Evolutionary conservation across 805 yeast species (phyloP), one percentile per base, ranked within the genome.

Genomic region (Debaryomyces castellii): DNA sequence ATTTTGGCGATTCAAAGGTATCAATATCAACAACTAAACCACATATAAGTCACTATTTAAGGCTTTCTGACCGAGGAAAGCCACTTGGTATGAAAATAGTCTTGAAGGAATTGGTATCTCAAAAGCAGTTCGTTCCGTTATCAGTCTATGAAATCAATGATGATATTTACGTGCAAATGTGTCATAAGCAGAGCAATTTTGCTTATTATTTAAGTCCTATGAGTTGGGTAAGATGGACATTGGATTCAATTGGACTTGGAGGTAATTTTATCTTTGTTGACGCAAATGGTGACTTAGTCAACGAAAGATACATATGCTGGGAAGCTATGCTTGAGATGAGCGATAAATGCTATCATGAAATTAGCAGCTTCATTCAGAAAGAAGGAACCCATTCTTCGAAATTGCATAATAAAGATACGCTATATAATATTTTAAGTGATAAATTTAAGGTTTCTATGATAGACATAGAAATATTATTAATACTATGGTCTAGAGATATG

Each of bases 41-140:
- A 7, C 39, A 48, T 14, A 43, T 64, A 24, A 38, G 44, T 1
- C 53, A 50, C 16, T 41, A 37, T 8, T 51, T 71, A 28, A 45
- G 61, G 5, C 44, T 67, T 12, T 66, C 71, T 0, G 45, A 51
- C 0, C 60, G 58, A 40, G 75, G 74, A 3, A 53, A 54, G 32
- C 76, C 76, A 2, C 50, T 55, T 36, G 46, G 62, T 14, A 44
- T 71, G 3, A 57, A 51, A 2, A 30, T 45, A 12, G 56, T 68
- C 1, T 40, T 71, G 20, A 40, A 58, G 6, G 66, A 62, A 33
- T 55, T 69, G 33, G 56, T 66, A 1, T 37, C 16, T 4, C 27
- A 48, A 14, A 51, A 51, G 27, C 35, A 40, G 2, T 41, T 66
- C 10, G 40, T 66, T 0, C 66, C 69, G 0, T 49, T 47, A 11